These are phyloP conservation scores for Ophiocordyceps sinensis DNA, from an alignment of 2,329 filamentous ascomycete species.

Conservation along the genomic window DNA sequence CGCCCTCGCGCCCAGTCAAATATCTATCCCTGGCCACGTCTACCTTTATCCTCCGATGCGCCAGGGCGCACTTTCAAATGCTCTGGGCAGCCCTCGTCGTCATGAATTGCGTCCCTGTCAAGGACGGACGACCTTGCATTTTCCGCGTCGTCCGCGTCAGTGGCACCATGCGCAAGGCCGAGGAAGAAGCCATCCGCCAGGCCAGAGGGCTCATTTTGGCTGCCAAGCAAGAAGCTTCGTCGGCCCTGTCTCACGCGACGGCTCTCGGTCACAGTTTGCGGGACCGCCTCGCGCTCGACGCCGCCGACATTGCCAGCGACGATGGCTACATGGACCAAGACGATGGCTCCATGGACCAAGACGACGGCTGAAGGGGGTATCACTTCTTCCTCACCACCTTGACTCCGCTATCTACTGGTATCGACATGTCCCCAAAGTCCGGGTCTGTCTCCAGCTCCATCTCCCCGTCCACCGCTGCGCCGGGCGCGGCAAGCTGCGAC, in stretches of 20 bases:
- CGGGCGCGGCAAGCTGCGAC: conserved; percentile 8
- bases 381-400: conserved; percentile 55
- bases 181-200: conserved; percentile 74
- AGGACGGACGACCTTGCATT: conserved; percentile 51
- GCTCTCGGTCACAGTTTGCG: conserved; percentile 7
- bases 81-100: conserved; percentile 84
- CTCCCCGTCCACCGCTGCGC: conserved; percentile 3
- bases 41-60: conserved; percentile 78
- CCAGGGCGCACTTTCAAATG: conserved; percentile 68
- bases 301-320: conserved; percentile 28
- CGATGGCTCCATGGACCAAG: conserved; percentile 26
- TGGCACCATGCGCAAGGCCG: conserved; percentile 83
- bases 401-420: conserved; percentile 48
- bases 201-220: conserved; percentile 58
- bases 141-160: conserved; percentile 78
- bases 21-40: conserved; percentile 88
- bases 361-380: conserved; percentile 28
- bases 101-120: conserved; percentile 53
- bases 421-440: conserved; percentile 36
- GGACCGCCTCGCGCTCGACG: conserved; percentile 21
- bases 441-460: conserved; percentile 19
- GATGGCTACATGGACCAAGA: conserved; percentile 27
- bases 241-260: conserved; percentile 2
- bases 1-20: conserved; percentile 50
- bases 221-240: conserved; percentile 32